phyloP scores from a whole-genome alignment of 768 basidiomycete genomes.

The Clathrus columnatus region DNA sequence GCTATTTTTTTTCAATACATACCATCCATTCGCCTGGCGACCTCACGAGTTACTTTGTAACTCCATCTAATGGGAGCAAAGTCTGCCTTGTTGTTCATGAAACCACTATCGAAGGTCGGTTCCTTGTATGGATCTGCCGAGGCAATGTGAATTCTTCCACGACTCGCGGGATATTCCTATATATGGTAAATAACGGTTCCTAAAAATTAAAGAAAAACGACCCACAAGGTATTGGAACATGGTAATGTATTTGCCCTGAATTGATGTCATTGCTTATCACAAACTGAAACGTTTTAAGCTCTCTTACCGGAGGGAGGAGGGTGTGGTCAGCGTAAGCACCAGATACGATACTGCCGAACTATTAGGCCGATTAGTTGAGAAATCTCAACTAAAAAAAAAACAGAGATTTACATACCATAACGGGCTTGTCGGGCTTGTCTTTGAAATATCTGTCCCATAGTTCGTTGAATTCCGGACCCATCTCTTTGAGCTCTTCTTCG shows the following conservation, averaged over 20 bases:
- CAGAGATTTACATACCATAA: constrained; percentile 37
- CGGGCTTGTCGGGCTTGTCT: constrained; percentile 73
- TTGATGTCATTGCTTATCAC: background rate
- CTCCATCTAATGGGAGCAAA: constrained; percentile 70
- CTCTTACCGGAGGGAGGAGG: constrained; percentile 62
- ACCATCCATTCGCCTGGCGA: constrained; percentile 67
- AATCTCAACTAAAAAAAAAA: background rate
- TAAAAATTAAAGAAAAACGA: background rate
- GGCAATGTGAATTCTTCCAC: constrained; percentile 64
- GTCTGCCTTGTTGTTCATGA: constrained; percentile 74
- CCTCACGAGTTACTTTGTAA: constrained; percentile 68
- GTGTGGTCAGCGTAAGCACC: constrained; percentile 67
- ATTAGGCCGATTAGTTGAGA: constrained; percentile 8
- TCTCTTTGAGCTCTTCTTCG: constrained; percentile 60
- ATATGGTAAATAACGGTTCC: background rate
- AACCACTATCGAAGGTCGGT: constrained; percentile 63
- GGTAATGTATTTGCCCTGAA: constrained; percentile 15
- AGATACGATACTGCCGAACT: constrained; percentile 61
- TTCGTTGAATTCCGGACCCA: constrained; percentile 68
- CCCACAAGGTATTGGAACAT: constrained; percentile 58
- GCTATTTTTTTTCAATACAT: constrained; percentile 8
- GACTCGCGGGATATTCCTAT: constrained; percentile 65
- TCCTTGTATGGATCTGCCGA: constrained; percentile 53
- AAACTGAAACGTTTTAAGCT: constrained; percentile 29
- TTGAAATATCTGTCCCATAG: constrained; percentile 67